Conservation (phyloP, 2,329 filamentous ascomycete genomes). For the Domatiomyces catenatus region DNA sequence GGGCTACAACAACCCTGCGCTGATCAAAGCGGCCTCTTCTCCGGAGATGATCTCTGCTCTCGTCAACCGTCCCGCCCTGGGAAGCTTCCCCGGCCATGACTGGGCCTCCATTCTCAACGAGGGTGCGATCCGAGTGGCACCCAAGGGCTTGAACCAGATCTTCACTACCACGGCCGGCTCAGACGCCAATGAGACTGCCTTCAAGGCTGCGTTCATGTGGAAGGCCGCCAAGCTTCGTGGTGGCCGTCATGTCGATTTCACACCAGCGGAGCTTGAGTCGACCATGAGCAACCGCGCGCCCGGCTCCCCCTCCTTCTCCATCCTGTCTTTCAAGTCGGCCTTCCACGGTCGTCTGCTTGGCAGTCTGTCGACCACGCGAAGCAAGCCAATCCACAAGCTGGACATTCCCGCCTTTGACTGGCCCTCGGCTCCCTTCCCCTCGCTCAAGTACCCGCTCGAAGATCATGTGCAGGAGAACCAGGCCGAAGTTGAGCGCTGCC, state of each 20-base stretch:
- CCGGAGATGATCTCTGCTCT: constrained; percentile 66
- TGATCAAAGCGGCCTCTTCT: constrained; percentile 54
- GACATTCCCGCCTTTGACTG: constrained; percentile 92
- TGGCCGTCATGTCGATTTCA: constrained; percentile 62
- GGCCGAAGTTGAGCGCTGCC: constrained; percentile 62
- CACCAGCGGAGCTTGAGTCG: constrained; percentile 54
- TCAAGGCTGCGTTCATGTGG: constrained; percentile 94
- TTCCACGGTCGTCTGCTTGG: constrained; percentile 90
- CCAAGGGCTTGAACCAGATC: constrained; percentile 70
- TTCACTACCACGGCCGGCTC: constrained; percentile 83
- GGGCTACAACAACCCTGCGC: constrained; percentile 76
- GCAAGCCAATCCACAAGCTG: constrained; percentile 87
- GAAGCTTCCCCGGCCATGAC: constrained; percentile 77
- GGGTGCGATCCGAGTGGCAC: constrained; percentile 67
- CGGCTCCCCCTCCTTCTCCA: constrained; percentile 63
- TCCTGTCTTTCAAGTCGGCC: constrained; percentile 72
- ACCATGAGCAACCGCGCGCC: constrained; percentile 71
- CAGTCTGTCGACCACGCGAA: constrained; percentile 72
- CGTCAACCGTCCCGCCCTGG: constrained; percentile 56
- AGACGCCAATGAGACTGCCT: constrained; percentile 86
- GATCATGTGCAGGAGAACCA: constrained; percentile 65
- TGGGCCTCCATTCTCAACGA: constrained; percentile 68
- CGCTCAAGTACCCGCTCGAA: constrained; percentile 73
- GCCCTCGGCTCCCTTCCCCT: constrained; percentile 77
- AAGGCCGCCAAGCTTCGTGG: constrained; percentile 67